These are phyloP conservation scores for Crithidia brevicula DNA, from an alignment of 208 protist species.

Conservation along the genomic window DNA sequence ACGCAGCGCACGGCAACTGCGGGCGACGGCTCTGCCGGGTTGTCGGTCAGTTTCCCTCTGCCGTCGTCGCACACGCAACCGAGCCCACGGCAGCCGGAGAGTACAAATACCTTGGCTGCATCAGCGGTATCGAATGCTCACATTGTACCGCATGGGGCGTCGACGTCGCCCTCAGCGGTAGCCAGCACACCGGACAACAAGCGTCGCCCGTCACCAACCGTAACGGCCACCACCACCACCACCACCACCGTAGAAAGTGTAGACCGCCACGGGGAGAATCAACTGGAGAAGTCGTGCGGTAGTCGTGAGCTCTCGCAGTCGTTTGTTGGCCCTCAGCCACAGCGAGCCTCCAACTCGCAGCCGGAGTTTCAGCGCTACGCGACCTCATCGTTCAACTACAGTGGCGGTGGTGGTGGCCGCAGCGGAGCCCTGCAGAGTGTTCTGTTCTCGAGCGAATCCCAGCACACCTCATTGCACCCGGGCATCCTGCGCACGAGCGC, in stretches of 20 bases:
- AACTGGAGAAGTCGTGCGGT: constrained; percentile 6
- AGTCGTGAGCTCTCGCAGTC: constrained; percentile 26
- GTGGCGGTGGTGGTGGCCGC: neutral
- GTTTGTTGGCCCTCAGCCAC: constrained; percentile 6
- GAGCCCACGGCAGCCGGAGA: neutral
- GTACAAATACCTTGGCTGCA: too few species aligned
- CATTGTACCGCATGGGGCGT: neutral
- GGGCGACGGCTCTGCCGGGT: neutral
- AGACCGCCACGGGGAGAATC: neutral
- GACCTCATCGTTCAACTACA: constrained; percentile 8
- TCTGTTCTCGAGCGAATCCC: constrained; percentile 1
- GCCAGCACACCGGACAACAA: constrained; percentile 6
- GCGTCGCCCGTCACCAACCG: neutral
- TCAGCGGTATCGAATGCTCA: neutral
- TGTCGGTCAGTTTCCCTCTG: neutral
- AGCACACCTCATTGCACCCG: neutral
- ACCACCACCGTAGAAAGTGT: neutral
- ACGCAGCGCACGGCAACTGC: neutral
- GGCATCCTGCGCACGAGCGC: neutral
- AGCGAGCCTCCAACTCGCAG: neutral
- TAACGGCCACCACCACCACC: constrained; percentile 3
- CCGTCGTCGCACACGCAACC: neutral
- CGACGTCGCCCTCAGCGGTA: neutral
- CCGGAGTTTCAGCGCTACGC: constrained; percentile 18
- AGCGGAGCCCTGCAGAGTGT: neutral